Base-by-base conservation (phyloP, 2,329 filamentous ascomycete genomes). In the Penicillium occitanis region DNA sequence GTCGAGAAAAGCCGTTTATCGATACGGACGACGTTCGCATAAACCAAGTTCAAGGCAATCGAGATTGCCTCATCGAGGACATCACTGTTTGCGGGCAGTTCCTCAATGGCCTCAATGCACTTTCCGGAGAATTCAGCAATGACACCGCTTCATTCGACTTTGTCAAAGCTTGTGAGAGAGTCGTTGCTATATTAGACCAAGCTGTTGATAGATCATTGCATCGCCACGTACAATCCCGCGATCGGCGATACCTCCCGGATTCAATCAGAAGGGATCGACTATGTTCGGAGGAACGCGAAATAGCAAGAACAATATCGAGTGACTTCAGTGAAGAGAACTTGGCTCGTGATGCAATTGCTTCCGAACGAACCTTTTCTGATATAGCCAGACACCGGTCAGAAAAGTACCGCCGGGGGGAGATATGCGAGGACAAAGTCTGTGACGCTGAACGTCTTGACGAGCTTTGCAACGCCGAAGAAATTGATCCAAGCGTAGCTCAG, bases 391-490 rank as follows among this genome's bases (percentile, higher is more conserved):
- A 37, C 5, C 37, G 17, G 11, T 13, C 35, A n/a, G 55, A 58
- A 37, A 57, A 63, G 10, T 37, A 63, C 58, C 60, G 37, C 37
- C 63, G 61, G 51, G 51, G 44, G 33, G 57, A 57, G 40, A 28
- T 57, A 25, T 70, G 69, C 42, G 68, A 67, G 48, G 63, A 64
- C 10, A 67, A 51, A 46, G 60, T 66, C n/a, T 70, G 69, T 46
- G 53, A 51, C 17, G 63, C 30, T 35, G 50, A 61, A 25, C 55
- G 50, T 37, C 62, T 69, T 19, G 60, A 67, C 10, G 67, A 64
- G 37, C 61, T 30, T 10, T 70, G 68, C 51, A 62, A 33, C 1
- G 25, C 55, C 6, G 51, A 55, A 22, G 53, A 53, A 5, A 61
- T 63, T n/a, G 58, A 65, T 25, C 48, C 40, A 44, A 67, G 48